Evolutionary conservation across 345 rosid genomes (phyloP).

Genomic region (Acer negundo): DNA sequence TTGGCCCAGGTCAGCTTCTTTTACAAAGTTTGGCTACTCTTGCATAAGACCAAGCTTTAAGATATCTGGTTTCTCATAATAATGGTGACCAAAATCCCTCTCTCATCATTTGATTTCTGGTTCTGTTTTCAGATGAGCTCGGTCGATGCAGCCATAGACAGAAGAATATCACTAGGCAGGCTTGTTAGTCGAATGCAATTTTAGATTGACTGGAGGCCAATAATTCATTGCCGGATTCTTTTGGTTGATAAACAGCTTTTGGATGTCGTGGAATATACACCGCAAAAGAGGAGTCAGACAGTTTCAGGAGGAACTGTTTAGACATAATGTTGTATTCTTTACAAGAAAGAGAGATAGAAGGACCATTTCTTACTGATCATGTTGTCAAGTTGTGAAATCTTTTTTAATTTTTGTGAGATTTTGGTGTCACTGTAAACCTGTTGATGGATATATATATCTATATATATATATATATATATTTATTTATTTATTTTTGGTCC

Average conservation of each 20-base stretch:
- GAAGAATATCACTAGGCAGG: constrained; percentile 88
- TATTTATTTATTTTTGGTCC: neutral
- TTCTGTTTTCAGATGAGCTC: constrained; percentile 91
- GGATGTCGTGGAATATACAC: neutral
- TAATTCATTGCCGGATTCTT: neutral
- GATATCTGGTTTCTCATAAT: constrained; percentile 26
- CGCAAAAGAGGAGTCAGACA: neutral
- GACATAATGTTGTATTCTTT: constrained; percentile 15
- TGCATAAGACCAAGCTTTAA: constrained; percentile 43
- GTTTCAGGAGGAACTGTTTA: neutral
- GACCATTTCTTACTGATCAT: neutral
- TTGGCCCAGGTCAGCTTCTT: constrained; percentile 99
- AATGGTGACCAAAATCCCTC: constrained; percentile 20
- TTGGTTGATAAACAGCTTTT: neutral
- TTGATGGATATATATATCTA: neutral
- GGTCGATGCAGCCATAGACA: constrained; percentile 93
- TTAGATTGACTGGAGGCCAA: constrained; percentile 33
- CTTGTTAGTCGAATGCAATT: constrained; percentile 97
- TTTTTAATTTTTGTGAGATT: constrained; percentile 3
- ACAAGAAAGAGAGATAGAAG: constrained; percentile 5
- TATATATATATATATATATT: neutral
- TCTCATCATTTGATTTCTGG: constrained; percentile 35
- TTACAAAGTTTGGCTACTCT: constrained; percentile 72
- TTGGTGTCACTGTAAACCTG: neutral
- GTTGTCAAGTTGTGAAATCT: neutral